These are phyloP conservation scores for Omphalotus olearius DNA, from an alignment of 1,284 basidiomycete species.

Conservation along the genomic window DNA sequence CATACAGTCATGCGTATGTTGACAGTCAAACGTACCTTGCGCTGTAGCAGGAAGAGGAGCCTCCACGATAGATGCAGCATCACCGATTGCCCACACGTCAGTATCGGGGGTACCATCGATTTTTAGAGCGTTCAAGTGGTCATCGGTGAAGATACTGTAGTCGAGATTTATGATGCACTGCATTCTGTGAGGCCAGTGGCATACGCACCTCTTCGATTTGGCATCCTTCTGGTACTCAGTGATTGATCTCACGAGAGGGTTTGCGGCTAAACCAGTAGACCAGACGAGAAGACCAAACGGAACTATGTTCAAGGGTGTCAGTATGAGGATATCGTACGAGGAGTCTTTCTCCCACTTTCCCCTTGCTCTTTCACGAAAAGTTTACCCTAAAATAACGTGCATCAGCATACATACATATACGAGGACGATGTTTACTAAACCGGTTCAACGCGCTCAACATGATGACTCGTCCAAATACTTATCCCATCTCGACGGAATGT, in stretches of 20 bases:
- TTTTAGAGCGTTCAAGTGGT: constrained; percentile 57
- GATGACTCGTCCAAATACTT: constrained; percentile 69
- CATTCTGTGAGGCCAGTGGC: neutral
- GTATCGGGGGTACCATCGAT: constrained; percentile 55
- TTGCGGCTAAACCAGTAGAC: constrained; percentile 81
- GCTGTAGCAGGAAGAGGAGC: constrained; percentile 79
- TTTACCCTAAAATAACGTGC: constrained; percentile 34
- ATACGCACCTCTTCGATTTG: constrained; percentile 51
- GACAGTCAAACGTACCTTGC: constrained; percentile 45
- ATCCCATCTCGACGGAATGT: constrained; percentile 80
- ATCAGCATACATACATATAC: no score
- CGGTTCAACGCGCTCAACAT: constrained; percentile 72
- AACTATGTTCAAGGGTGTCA: constrained; percentile 35
- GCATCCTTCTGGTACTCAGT: constrained; percentile 58
- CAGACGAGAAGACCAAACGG: constrained; percentile 83
- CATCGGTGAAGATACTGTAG: constrained; percentile 51
- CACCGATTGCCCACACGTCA: constrained; percentile 83
- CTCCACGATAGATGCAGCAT: constrained; percentile 61
- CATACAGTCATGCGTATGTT: no score
- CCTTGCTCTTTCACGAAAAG: constrained; percentile 62
- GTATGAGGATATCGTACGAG: constrained; percentile 14
- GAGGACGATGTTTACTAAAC: neutral
- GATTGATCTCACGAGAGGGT: constrained; percentile 68
- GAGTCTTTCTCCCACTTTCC: constrained; percentile 37
- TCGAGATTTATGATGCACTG: neutral